Conservation (phyloP, 495 filamentous ascomycete species). For the Acidiella bohemica region DNA sequence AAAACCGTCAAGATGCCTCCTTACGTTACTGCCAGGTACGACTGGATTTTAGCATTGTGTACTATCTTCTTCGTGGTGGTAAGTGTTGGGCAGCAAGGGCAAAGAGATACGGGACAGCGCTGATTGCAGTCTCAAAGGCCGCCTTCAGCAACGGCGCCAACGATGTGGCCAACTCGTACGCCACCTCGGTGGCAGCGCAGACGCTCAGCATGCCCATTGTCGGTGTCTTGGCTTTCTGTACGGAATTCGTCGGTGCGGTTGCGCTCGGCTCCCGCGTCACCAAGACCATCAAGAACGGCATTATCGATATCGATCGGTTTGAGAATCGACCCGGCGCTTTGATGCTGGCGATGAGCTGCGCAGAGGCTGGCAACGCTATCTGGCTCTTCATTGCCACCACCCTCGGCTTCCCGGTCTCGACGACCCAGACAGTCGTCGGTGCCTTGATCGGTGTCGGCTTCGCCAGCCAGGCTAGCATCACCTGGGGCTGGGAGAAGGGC, state of each 20-base stretch:
- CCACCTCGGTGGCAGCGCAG: conserved; percentile 20
- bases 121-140: no score
- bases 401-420: conserved; percentile 46
- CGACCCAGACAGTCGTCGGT: conserved; percentile 52
- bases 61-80: conserved; percentile 34
- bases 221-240: conserved; percentile 17
- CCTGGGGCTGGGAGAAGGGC: conserved; percentile 41
- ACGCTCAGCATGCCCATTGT: conserved; percentile 21
- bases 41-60: conserved; percentile 38
- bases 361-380: conserved; percentile 38
- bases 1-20: neutral
- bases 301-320: conserved; percentile 44
- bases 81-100: no score
- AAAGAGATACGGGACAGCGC: no score
- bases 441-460: conserved; percentile 51
- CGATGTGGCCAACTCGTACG: conserved; percentile 24
- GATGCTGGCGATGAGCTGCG: conserved; percentile 54
- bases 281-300: conserved; percentile 52
- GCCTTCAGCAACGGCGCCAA: conserved; percentile 34
- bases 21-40: conserved; percentile 4
- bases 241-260: conserved; percentile 51
- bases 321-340: conserved; percentile 37
- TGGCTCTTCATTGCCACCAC: conserved; percentile 47
- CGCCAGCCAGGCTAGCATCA: conserved; percentile 41
- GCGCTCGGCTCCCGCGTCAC: conserved; percentile 50